Percentiles rank a stretch among this genome's conserved stretches.
Evolutionary conservation across 163 green algal genomes (phyloP).

Genomic region (Chlamydomonas reinhardtii): DNA sequence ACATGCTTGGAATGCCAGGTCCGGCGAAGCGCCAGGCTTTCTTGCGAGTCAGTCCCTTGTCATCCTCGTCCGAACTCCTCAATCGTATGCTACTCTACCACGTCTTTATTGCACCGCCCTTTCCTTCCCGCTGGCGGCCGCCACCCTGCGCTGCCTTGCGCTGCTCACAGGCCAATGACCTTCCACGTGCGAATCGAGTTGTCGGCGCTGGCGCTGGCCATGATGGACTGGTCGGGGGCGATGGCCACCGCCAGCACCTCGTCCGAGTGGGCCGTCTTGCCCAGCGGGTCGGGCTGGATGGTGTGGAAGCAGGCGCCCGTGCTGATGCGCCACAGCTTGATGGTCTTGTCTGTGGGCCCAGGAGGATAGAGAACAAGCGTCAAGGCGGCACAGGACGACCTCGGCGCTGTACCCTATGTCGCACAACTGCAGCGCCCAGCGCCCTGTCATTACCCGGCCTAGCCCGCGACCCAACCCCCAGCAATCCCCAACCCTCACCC

Average conservation of each 20-base stretch:
- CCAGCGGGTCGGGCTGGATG: slow-evolving; percentile 26
- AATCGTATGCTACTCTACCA: no score
- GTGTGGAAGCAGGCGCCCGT: slow-evolving; percentile 46
- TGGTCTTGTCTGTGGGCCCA: slow-evolving; percentile 38
- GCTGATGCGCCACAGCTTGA: slow-evolving; percentile 54
- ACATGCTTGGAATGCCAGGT: no score
- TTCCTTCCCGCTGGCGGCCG: no score
- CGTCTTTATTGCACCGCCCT: neutral
- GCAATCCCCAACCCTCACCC: slow-evolving; percentile 11
- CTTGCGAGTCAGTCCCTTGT: no score
- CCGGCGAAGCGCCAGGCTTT: no score
- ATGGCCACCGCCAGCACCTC: slow-evolving; percentile 57
- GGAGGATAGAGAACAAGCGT: neutral
- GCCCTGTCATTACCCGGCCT: no score
- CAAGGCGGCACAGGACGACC: no score
- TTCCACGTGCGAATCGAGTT: slow-evolving; percentile 52
- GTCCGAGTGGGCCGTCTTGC: slow-evolving; percentile 47
- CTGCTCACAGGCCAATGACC: slow-evolving; percentile 36
- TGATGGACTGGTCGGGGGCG: slow-evolving; percentile 40
- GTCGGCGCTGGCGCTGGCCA: slow-evolving; percentile 48
- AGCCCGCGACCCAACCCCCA: no score
- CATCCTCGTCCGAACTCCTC: no score
- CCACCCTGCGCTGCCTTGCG: neutral
- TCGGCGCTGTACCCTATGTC: no score
- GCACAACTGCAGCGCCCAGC: no score